These are phyloP conservation scores for Cryptococcus sp. DNA, from an alignment of 1,284 basidiomycete species.

Conservation along the genomic window DNA sequence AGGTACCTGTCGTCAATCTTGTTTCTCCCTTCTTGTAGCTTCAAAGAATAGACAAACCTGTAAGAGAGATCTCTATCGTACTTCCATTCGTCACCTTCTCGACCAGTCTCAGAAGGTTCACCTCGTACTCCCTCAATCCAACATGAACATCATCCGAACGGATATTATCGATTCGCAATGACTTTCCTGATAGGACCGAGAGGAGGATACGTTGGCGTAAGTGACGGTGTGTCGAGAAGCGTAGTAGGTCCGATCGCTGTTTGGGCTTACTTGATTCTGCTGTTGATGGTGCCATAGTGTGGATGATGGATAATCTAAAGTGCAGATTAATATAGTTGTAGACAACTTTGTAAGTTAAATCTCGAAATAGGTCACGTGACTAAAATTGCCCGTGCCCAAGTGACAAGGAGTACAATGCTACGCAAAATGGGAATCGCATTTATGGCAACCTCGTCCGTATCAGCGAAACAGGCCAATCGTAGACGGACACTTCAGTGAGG, in stretches of 20 bases:
- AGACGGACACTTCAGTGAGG: no score
- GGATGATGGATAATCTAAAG: neutral
- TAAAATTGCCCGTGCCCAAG: no score
- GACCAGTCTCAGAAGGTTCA: conserved; percentile 79
- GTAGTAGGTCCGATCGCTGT: conserved; percentile 39
- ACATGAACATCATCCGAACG: conserved; percentile 89
- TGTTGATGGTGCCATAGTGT: neutral
- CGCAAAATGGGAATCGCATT: no score
- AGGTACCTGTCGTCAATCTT: conserved; percentile 62
- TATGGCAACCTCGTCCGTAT: no score
- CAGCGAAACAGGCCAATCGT: no score
- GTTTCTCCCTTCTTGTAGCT: no score
- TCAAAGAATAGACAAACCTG: conserved; percentile 56
- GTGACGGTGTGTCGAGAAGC: conserved; percentile 72
- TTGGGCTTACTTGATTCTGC: neutral
- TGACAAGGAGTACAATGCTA: no score
- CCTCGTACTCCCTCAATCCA: conserved; percentile 91
- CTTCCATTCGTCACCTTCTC: conserved; percentile 95
- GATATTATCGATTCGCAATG: conserved; percentile 83
- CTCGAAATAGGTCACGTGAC: no score
- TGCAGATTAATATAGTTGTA: no score
- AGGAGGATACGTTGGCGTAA: conserved; percentile 82
- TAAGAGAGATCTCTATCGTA: conserved; percentile 92
- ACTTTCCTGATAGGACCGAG: conserved; percentile 79
- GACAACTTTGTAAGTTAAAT: no score